phyloP scores from a whole-genome alignment of 345 rosid species.

The Salix brachista region DNA sequence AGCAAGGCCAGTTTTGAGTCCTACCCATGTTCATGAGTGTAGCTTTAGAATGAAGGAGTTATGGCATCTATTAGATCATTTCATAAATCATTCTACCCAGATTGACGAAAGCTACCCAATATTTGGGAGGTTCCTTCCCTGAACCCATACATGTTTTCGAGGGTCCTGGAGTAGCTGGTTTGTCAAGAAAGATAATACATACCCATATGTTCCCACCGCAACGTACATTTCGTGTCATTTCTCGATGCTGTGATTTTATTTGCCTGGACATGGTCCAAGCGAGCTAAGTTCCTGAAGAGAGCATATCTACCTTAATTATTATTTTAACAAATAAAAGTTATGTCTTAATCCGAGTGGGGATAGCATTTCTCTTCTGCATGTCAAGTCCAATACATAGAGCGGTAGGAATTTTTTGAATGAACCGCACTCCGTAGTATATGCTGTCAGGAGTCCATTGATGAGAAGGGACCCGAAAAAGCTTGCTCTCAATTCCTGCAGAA shows the following conservation, averaged over 20 bases:
- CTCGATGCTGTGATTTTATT: slow-evolving; percentile 7
- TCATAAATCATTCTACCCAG: no score
- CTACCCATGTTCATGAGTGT: no score
- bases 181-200: slow-evolving; percentile 1
- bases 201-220: slow-evolving; percentile 6
- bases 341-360: no score
- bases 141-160: neutral
- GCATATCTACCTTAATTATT: neutral
- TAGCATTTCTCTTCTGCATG: no score
- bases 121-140: neutral
- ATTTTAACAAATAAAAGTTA: no score
- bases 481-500: neutral
- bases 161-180: slow-evolving; percentile 5
- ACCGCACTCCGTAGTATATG: no score
- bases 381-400: no score
- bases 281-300: neutral
- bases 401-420: no score
- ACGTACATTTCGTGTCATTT: slow-evolving; percentile 9
- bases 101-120: no score
- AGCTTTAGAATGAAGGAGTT: no score
- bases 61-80: no score
- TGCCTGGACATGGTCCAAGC: slow-evolving; percentile 5
- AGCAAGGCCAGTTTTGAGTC: no score
- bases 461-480: neutral
- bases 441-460: neutral